Evolutionary conservation across 164 flowering plant genomes (phyloP).

Genomic region (Nelumbo lutea): DNA sequence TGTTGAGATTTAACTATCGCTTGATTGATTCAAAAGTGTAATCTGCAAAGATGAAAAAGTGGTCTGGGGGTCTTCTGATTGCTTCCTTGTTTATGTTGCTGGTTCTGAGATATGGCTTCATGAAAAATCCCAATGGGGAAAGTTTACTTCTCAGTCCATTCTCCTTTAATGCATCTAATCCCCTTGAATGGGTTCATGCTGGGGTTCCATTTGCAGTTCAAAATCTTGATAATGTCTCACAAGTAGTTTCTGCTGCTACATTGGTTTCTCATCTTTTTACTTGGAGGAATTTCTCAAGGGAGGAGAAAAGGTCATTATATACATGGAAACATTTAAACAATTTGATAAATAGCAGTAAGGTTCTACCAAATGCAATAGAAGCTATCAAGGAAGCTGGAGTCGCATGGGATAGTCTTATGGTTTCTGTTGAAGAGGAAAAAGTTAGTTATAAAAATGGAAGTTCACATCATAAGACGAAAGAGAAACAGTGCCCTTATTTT

Average conservation of each 20-base stretch:
- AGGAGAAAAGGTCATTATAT: constrained; percentile 50
- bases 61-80: constrained; percentile 59
- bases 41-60: constrained; percentile 58
- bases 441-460: constrained; percentile 37
- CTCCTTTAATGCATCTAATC: constrained; percentile 43
- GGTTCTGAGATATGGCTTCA: constrained; percentile 56
- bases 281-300: constrained; percentile 50
- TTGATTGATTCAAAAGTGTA: constrained; percentile 11
- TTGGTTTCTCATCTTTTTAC: constrained; percentile 47
- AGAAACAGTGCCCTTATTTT: constrained; percentile 74
- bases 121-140: constrained; percentile 45
- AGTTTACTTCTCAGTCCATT: constrained; percentile 34
- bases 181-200: constrained; percentile 59
- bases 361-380: constrained; percentile 72
- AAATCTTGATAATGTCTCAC: constrained; percentile 37
- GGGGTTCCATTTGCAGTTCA: constrained; percentile 38
- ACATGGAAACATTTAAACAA: constrained; percentile 74
- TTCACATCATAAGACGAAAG: constrained; percentile 32
- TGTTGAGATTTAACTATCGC: not conserved
- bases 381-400: constrained; percentile 79
- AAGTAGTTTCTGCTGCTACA: constrained; percentile 48
- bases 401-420: constrained; percentile 82
- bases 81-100: constrained; percentile 62
- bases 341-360: constrained; percentile 45
- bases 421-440: constrained; percentile 47